Evolutionary conservation across 345 rosid genomes (phyloP), one percentile per base, ranked within the genome.

Genomic region (Acer yangbiense): DNA sequence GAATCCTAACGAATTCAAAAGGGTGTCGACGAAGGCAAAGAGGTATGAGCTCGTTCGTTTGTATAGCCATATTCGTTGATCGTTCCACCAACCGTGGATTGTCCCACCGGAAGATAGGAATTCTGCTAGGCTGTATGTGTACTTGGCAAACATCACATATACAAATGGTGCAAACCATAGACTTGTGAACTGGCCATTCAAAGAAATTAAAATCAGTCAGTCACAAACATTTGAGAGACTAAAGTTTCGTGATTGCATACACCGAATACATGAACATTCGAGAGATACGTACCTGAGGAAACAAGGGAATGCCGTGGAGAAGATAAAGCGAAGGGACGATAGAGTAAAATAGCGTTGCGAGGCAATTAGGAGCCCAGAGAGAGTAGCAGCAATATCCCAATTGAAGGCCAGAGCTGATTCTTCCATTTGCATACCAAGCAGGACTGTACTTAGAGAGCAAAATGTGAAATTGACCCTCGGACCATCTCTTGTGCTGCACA

Each of bases 401-500:
- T 48, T 80, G 86, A 62, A 80, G 85, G 69, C 91, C 92, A 3
- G 84, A 70, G 76, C 88, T 25, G 52, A 95, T 87, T 75, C 76
- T 91, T 62, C 92, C 89, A 64, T 41, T 66, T 23, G 88, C 98
- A 61, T 84, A 82, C 87, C 84, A 68, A 32, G 81, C 79, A 11
- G 98, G 98, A 82, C 95, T 81, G 79, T 82, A 85, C 66, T 84
- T 85, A 0, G 92, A 90, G 0, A 90, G 76, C n/a, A 91, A 46
- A 71, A 95, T 84, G 81, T 95, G 98, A 65, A 95, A 76, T 50
- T 88, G 85, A 12, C 98, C 98, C 68, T 88, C 95, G 0, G 98
- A 81, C 98, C 98, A 93, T 77, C 98, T 87, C 84, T 87, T 88
- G 58, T 86, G 91, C 78, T 93, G 97, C 77, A 90, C 83, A 14